Evolutionary conservation across 192 early-diverging fungal genomes (phyloP), one percentile per base, ranked within the genome.

Genomic region (Chytriomyces hyalinus): DNA sequence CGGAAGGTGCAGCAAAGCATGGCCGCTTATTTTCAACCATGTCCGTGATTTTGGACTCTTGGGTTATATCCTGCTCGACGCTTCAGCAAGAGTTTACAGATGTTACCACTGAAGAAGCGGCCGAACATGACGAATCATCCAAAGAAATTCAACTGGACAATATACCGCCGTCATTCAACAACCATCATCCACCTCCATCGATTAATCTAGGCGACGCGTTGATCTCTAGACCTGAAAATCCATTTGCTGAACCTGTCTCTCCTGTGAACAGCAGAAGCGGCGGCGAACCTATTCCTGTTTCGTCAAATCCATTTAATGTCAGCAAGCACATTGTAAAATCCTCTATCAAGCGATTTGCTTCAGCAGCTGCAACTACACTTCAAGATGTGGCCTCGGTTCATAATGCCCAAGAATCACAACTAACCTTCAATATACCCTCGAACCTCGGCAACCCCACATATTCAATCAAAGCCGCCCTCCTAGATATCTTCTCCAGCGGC

Each of bases 341-440:
- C 8, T 73, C 71, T 24, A 66, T 75, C 63, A 65, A 60, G 61
- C 43, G 73, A 48, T 20, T 75, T 9, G 73, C 73, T 24, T 61
- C 64, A 6, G 73, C 73, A 9, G 72, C 72, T 5, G 20, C 10
- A 20, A 73, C 17, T 17, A 73, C 72, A 61, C 61, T 63, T 26
- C 24, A 65, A 65, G 11, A 13, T 26, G 17, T 28, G 20, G 17
- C 15, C 24, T 26, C 36, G 24, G 17, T 2, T 65, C 63, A 2
- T 26, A 65, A 43, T 26, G 17, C 36, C 63, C 13, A 43, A 13
- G 36, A 43, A 22, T 26, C 36, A 2, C 36, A 43, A 65, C 63
- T 26, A 43, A 22, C 20, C 36, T 65, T 65, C 36, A n/a, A 22
- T 22, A 26, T 28, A 43, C 36, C 63, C 20, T 43, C 24, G 2